phyloP scores from a whole-genome alignment of 1,139 yeast species.

The Saccharomyces uvarum region DNA sequence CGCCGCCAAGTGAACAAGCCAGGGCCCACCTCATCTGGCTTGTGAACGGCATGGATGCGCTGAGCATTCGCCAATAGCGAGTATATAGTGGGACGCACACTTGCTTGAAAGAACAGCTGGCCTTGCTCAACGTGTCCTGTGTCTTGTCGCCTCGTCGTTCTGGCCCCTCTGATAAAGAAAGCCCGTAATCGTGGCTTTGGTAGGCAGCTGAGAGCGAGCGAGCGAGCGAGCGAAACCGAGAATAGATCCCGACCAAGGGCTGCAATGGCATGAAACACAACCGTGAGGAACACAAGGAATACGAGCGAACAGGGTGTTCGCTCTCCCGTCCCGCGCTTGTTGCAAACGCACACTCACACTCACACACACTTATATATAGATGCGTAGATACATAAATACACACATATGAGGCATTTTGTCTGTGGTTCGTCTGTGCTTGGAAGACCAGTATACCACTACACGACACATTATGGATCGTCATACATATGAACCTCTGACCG shows the following conservation, averaged over 20 bases:
- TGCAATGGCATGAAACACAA: background rate
- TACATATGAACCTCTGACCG: background rate
- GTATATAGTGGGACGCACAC: background rate
- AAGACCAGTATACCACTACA: background rate
- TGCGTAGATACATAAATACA: background rate
- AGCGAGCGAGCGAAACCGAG: background rate
- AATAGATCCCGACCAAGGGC: background rate
- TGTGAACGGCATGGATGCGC: background rate
- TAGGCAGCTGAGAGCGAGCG: background rate
- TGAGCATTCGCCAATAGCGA: background rate
- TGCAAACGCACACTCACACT: background rate
- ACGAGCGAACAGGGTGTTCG: conserved; percentile 1
- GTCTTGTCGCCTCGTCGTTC: background rate
- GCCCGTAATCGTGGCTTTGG: conserved; percentile 1
- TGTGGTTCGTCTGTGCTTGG: background rate
- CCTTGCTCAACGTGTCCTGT: background rate
- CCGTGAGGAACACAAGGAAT: background rate
- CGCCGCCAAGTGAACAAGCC: background rate
- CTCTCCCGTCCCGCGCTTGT: background rate
- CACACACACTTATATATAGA: background rate
- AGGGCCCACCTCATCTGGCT: background rate
- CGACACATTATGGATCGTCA: background rate
- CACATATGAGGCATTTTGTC: background rate
- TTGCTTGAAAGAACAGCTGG: background rate
- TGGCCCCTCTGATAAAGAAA: background rate